Evolutionary conservation across 148 eudicot genomes (phyloP).

Genomic region (Rhododendron kiyosumense): DNA sequence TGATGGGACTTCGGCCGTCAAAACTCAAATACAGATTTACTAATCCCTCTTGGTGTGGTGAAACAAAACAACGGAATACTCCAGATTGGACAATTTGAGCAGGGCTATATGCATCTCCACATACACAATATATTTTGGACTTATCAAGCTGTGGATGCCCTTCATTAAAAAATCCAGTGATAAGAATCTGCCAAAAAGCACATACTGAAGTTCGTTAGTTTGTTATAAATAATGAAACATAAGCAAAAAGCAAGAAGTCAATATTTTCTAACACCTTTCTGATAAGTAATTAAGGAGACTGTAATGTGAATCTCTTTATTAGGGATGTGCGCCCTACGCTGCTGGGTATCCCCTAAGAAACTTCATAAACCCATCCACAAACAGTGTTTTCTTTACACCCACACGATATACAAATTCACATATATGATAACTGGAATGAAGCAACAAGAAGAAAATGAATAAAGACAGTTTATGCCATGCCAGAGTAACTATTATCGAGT

Average conservation of each 20-base stretch:
- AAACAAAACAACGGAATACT: conserved; percentile 73
- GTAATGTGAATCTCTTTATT: not conserved
- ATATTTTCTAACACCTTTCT: not conserved
- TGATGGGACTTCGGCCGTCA: conserved; percentile 68
- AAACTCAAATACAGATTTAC: conserved; percentile 68
- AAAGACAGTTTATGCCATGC: not conserved
- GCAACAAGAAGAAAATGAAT: not conserved
- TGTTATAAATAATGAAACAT: not conserved
- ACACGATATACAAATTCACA: not conserved
- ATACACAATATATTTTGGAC: conserved; percentile 52
- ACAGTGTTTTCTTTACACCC: not conserved
- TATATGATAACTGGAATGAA: not conserved
- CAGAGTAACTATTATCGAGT: conserved; percentile 21
- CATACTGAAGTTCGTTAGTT: not conserved
- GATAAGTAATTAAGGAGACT: not conserved
- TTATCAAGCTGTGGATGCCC: conserved; percentile 43
- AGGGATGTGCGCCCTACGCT: not conserved
- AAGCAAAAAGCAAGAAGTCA: not conserved
- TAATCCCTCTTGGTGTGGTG: conserved; percentile 60
- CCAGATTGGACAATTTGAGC: conserved; percentile 70
- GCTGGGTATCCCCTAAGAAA: not conserved
- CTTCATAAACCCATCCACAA: not conserved
- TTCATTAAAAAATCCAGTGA: conserved; percentile 64
- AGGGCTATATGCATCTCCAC: conserved; percentile 61
- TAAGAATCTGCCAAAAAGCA: conserved; percentile 59